Evolutionary conservation across 805 yeast genomes (phyloP).

Genomic region (Starmerella apicola): DNA sequence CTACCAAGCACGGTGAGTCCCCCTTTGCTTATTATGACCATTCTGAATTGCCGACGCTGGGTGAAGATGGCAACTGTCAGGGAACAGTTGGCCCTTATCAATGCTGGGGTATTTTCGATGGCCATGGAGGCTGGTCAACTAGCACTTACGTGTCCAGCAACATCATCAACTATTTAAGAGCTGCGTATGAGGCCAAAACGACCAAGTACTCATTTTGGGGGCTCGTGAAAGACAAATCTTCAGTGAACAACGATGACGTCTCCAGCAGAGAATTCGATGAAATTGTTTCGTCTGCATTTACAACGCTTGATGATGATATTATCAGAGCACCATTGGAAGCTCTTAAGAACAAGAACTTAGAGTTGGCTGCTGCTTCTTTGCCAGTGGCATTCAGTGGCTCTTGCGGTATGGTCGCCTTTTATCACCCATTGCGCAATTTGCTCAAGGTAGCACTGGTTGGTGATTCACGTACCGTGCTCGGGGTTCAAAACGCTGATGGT

Average conservation of each 20-base stretch:
- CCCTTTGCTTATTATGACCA: constrained; percentile 4
- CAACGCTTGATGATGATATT: constrained; percentile 71
- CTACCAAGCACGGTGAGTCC: constrained; percentile 8
- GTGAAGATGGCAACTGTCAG: constrained; percentile 23
- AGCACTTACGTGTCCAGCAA: constrained; percentile 66
- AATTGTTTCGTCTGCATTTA: constrained; percentile 69
- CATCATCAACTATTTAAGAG: constrained; percentile 58
- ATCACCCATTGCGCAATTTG: constrained; percentile 56
- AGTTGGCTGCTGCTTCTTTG: constrained; percentile 72
- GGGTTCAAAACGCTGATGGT: constrained; percentile 43
- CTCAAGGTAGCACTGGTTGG: constrained; percentile 91
- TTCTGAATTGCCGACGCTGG: constrained; percentile 13
- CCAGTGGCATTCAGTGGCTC: constrained; percentile 50
- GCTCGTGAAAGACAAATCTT: not conserved
- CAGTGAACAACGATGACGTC: no score
- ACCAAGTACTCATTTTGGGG: constrained; percentile 15
- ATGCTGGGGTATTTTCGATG: constrained; percentile 90
- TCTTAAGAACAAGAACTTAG: constrained; percentile 46
- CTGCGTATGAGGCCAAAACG: constrained; percentile 37
- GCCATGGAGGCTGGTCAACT: constrained; percentile 94
- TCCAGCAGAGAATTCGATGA: constrained; percentile 55
- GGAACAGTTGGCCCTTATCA: constrained; percentile 54
- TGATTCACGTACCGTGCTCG: constrained; percentile 86
- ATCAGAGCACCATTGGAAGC: constrained; percentile 63
- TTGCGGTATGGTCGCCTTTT: constrained; percentile 76